Evolutionary conservation across 2,329 filamentous ascomycete species (phyloP), one percentile per base, ranked within the genome.

Genomic region (Verticillium klebahnii): DNA sequence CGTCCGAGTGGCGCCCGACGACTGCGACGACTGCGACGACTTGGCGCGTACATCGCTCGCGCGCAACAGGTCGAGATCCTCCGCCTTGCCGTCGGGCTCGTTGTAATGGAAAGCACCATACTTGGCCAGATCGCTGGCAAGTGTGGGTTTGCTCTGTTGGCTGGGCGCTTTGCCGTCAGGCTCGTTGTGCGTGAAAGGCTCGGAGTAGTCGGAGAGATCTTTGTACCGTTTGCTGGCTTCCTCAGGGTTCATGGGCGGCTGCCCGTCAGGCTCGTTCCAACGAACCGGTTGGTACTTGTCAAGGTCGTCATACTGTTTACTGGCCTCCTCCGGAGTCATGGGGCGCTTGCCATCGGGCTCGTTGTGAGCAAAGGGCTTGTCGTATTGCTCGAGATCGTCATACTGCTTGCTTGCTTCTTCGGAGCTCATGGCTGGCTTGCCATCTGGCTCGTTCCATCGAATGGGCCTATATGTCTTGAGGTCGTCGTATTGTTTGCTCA

Each of bases 301-400:
- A 40, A 81, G 70, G 57, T 81, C 79, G 58, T 74, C 68, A 56
- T 79, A 77, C 5, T 68, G 56, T 59, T 76, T 77, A 15, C 74
- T 74, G 50, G 68, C 63, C 63, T 78, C 75, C 59, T 77, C 74
- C 1, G 69, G 56, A 19, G 72, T 71, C n/a, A 67, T 61, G 19
- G 65, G 65, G 6, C 45, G 58, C 45, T 59, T 59, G 40, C 58
- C 72, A 64, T 82, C 73, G 1, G 72, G 73, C 62, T 78, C 74
- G 50, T 76, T 71, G 62, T 71, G 67, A 54, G 67, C 37, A 58
- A 63, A 45, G 9, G 62, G 62, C 8, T 64, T 64, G 56, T 70
- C 68, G 15, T 67, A 59, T 25, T 45, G n/a, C 55, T 66, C 58
- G 34, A 78, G 64, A 60, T 77, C 75, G 9, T 67, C 29, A 60